Evolutionary conservation across 257 asterid genomes (phyloP).

Genomic region (Solanum arcanum): DNA sequence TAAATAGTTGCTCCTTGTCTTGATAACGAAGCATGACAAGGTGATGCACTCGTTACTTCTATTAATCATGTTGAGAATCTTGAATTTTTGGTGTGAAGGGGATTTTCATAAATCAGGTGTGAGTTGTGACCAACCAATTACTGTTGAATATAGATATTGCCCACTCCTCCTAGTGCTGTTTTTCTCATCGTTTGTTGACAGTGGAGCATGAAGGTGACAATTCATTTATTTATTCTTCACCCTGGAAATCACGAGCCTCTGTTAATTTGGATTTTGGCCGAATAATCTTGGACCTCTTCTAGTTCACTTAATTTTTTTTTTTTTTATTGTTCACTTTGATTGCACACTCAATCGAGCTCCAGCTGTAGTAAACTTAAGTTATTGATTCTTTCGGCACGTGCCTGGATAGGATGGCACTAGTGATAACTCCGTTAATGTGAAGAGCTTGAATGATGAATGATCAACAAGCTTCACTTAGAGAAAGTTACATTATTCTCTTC

Average conservation of each 20-base stretch:
- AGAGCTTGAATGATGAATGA: neutral
- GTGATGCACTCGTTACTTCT: neutral
- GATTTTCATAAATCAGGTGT: neutral
- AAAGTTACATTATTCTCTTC: neutral
- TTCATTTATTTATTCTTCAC: neutral
- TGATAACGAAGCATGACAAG: slow-evolving; percentile 24
- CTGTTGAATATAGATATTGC: neutral
- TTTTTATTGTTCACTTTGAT: neutral
- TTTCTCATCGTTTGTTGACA: slow-evolving; percentile 2
- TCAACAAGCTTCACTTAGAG: neutral
- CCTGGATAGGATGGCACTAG: neutral
- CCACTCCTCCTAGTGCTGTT: neutral
- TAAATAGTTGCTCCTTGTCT: slow-evolving; percentile 17
- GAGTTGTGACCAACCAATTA: neutral
- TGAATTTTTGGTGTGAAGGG: neutral
- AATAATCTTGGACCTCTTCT: neutral
- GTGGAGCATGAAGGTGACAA: neutral
- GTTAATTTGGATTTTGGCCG: neutral
- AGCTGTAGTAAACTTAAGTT: neutral
- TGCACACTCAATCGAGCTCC: neutral
- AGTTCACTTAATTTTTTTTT: neutral
- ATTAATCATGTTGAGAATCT: neutral
- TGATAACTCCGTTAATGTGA: neutral
- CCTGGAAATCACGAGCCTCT: neutral
- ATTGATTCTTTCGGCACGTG: neutral